Evolutionary conservation across 1,284 basidiomycete species (phyloP).

Genomic region (Sporisorium exsertum): DNA sequence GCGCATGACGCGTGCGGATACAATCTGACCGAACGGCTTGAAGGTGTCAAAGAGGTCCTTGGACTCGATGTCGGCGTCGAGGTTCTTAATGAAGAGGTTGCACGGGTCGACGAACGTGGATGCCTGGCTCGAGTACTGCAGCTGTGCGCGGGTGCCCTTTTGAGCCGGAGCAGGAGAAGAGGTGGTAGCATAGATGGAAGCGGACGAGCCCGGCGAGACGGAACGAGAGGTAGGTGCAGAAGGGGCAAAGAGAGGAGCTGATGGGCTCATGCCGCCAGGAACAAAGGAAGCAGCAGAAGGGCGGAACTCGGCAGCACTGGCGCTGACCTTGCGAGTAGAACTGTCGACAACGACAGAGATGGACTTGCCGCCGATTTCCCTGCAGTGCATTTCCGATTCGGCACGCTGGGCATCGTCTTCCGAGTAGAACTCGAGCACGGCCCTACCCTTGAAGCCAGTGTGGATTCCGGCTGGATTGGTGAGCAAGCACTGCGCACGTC

Average conservation of each 20-base stretch:
- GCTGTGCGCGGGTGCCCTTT: conserved; percentile 28
- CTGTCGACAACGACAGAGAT: conserved; percentile 60
- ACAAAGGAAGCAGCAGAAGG: conserved; percentile 55
- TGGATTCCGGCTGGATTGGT: conserved; percentile 56
- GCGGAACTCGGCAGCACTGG: conserved; percentile 47
- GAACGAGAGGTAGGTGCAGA: conserved; percentile 27
- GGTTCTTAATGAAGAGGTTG: conserved; percentile 67
- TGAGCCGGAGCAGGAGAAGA: conserved; percentile 9
- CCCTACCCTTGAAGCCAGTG: conserved; percentile 64
- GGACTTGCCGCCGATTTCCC: conserved; percentile 56
- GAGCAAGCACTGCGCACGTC: conserved; percentile 51
- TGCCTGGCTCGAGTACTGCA: conserved; percentile 56
- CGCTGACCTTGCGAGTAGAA: conserved; percentile 31
- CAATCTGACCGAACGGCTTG: conserved; percentile 62
- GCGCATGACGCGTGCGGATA: conserved; percentile 90
- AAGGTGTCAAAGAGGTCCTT: conserved; percentile 56
- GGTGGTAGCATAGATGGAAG: conserved; percentile 50
- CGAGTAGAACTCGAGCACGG: conserved; percentile 51
- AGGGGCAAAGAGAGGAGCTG: conserved; percentile 54
- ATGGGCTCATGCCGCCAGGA: conserved; percentile 46
- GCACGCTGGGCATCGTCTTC: conserved; percentile 58
- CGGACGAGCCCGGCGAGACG: conserved; percentile 45
- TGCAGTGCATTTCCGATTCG: conserved; percentile 60
- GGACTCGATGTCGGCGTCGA: conserved; percentile 50
- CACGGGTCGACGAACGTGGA: conserved; percentile 62